Conservation (phyloP, 2,329 filamentous ascomycete genomes). For the Calcarisporium arbuscula region DNA sequence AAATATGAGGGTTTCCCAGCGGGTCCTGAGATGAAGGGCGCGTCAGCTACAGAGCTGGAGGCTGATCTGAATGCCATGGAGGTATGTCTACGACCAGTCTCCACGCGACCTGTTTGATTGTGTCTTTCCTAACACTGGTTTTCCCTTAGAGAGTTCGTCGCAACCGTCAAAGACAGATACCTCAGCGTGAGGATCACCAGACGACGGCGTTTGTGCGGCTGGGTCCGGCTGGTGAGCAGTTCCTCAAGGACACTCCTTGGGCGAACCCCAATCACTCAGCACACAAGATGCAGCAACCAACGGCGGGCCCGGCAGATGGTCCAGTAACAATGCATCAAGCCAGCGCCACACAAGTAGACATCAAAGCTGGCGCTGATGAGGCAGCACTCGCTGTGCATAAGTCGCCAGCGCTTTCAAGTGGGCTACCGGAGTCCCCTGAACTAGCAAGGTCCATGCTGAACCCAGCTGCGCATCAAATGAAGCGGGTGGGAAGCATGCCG, state of each 20-base stretch:
- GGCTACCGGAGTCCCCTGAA: slow-evolving; percentile 37
- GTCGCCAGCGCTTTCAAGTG: slow-evolving; percentile 19
- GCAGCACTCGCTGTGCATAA: no score
- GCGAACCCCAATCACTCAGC: slow-evolving; percentile 80
- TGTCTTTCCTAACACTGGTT: slow-evolving; percentile 1
- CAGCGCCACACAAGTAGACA: slow-evolving; percentile 12
- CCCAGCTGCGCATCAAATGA: slow-evolving; percentile 24
- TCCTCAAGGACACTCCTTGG: slow-evolving; percentile 86
- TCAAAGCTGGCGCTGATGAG: slow-evolving; percentile 18
- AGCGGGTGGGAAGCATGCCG: slow-evolving; percentile 24
- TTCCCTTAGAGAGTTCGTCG: slow-evolving; percentile 25
- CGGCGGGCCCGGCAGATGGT: slow-evolving; percentile 17
- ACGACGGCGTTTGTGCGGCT: slow-evolving; percentile 42
- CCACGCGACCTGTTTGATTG: slow-evolving; percentile 1
- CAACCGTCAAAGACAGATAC: slow-evolving; percentile 30
- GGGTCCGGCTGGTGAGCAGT: slow-evolving; percentile 73
- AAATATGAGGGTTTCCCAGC: slow-evolving; percentile 96
- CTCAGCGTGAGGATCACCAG: slow-evolving; percentile 41
- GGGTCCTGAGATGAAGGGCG: slow-evolving; percentile 75
- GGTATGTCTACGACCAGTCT: slow-evolving; percentile 38
- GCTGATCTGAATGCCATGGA: slow-evolving; percentile 86
- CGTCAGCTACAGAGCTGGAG: slow-evolving; percentile 67
- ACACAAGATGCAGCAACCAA: slow-evolving; percentile 45
- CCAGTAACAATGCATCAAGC: slow-evolving; percentile 16
- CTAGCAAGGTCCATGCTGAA: slow-evolving; percentile 31